phyloP scores from a whole-genome alignment of 805 yeast genomes.

The Alloascoidea hylecoeti region DNA sequence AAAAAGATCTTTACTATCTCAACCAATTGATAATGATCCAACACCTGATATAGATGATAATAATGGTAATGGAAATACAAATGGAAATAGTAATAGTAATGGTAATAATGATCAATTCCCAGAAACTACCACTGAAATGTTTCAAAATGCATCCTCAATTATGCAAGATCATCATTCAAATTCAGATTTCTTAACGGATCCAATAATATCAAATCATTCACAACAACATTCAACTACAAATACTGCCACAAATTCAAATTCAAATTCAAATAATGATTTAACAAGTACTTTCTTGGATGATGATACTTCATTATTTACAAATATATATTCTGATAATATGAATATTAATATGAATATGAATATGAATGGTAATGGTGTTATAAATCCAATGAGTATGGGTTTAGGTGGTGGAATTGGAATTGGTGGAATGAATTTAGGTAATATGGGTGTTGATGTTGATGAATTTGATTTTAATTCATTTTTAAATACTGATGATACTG shows the following conservation, averaged over 20 bases:
- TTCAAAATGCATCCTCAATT: too few species aligned
- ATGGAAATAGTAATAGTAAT: conserved; percentile 5
- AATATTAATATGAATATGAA: too few species aligned
- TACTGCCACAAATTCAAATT: not conserved
- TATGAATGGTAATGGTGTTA: too few species aligned
- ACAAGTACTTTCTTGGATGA: conserved; percentile 19
- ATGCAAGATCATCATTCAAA: conserved; percentile 6
- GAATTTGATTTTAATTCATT: conserved; percentile 30
- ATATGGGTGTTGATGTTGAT: conserved; percentile 15
- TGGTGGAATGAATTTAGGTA: conserved; percentile 17
- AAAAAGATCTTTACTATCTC: not conserved
- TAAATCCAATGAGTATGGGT: too few species aligned
- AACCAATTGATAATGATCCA: not conserved
- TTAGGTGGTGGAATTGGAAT: too few species aligned
- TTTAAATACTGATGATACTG: conserved; percentile 23
- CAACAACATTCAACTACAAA: not conserved
- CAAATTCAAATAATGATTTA: conserved; percentile 9
- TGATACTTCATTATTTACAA: conserved; percentile 18
- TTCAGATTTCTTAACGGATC: not conserved
- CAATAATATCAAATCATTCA: not conserved
- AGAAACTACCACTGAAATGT: not conserved
- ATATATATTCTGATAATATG: too few species aligned
- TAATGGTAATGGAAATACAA: conserved; percentile 6
- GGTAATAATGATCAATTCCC: not conserved
- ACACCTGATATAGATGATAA: not conserved